phyloP scores from a whole-genome alignment of 345 rosid species.

The Populus tremula region DNA sequence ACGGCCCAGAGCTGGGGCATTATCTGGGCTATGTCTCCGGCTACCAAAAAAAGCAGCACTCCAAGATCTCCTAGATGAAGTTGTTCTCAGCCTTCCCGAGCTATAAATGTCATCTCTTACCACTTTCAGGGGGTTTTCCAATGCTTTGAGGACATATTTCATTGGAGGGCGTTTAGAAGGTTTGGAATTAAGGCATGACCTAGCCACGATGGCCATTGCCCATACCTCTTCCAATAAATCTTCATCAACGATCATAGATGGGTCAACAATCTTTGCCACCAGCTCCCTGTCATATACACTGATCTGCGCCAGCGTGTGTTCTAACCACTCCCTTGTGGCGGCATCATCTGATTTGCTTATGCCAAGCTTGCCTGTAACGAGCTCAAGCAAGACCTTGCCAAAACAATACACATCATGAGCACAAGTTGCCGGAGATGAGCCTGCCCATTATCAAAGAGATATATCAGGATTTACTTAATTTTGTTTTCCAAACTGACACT shows the following conservation, averaged over 20 bases:
- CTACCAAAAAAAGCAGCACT: slow-evolving; percentile 88
- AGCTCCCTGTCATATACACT: slow-evolving; percentile 83
- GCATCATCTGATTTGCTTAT: slow-evolving; percentile 62
- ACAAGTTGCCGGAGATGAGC: slow-evolving; percentile 55
- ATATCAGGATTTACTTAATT: slow-evolving; percentile 8
- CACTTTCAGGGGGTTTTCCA: slow-evolving; percentile 84
- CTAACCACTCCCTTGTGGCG: slow-evolving; percentile 56
- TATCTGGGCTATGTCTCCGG: slow-evolving; percentile 83
- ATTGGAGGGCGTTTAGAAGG: slow-evolving; percentile 82
- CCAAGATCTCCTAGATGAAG: slow-evolving; percentile 92
- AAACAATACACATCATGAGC: slow-evolving; percentile 87
- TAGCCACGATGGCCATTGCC: slow-evolving; percentile 95
- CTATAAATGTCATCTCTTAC: slow-evolving; percentile 72
- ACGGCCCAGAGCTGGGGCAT: slow-evolving; percentile 11
- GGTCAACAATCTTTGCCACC: slow-evolving; percentile 78
- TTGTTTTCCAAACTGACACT: neutral
- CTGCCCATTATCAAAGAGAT: slow-evolving; percentile 36
- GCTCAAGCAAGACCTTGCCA: slow-evolving; percentile 93
- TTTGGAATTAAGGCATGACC: slow-evolving; percentile 89
- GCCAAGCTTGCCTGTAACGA: slow-evolving; percentile 89
- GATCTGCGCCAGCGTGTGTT: slow-evolving; percentile 65
- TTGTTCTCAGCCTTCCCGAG: slow-evolving; percentile 72
- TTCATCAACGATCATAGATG: slow-evolving; percentile 76
- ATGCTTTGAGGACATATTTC: slow-evolving; percentile 81
- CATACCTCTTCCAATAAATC: slow-evolving; percentile 95